Percentiles rank a stretch among this genome's conserved stretches.
phyloP scores from a whole-genome alignment of 148 eudicot species.

The Limonium bicolor region DNA sequence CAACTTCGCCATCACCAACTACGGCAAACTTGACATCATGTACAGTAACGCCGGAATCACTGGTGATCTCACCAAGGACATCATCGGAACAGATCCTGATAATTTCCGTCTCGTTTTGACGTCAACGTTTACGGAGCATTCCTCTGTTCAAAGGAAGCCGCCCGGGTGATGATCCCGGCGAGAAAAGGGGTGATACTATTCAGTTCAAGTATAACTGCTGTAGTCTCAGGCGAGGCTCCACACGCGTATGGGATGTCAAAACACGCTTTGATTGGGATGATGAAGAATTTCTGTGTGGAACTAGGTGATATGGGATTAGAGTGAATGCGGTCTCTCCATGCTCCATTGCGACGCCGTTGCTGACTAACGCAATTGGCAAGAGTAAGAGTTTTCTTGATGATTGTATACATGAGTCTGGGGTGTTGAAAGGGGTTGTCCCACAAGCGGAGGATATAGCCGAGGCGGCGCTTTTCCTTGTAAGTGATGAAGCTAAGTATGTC shows the following conservation, averaged over 20 bases:
- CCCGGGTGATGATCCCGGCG: conserved; percentile 5
- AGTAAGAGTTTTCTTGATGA: not conserved
- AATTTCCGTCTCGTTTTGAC: conserved; percentile 2
- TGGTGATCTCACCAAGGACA: not conserved
- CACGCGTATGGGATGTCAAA: conserved; percentile 4
- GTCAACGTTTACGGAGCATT: conserved; percentile 6
- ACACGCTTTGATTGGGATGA: conserved; percentile 6
- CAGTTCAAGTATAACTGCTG: conserved; percentile 1
- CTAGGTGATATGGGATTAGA: conserved; percentile 8
- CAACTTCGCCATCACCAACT: not conserved
- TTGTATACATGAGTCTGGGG: not conserved
- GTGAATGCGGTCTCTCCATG: conserved; percentile 9
- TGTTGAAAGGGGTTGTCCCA: conserved; percentile 5
- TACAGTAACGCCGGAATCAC: conserved; percentile 3
- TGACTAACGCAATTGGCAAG: not conserved
- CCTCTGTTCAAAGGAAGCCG: conserved; percentile 1
- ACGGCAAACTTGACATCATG: conserved; percentile 10
- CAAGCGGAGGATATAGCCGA: not conserved
- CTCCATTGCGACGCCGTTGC: not conserved
- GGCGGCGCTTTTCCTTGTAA: conserved; percentile 2
- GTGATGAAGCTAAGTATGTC: conserved; percentile 7
- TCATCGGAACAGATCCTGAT: not conserved
- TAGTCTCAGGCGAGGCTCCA: conserved; percentile 1
- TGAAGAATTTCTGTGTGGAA: conserved; percentile 9
- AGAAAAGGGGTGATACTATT: conserved; percentile 2